Evolutionary conservation across 805 yeast genomes (phyloP).

Genomic region (Cyberlindnera meyerae): DNA sequence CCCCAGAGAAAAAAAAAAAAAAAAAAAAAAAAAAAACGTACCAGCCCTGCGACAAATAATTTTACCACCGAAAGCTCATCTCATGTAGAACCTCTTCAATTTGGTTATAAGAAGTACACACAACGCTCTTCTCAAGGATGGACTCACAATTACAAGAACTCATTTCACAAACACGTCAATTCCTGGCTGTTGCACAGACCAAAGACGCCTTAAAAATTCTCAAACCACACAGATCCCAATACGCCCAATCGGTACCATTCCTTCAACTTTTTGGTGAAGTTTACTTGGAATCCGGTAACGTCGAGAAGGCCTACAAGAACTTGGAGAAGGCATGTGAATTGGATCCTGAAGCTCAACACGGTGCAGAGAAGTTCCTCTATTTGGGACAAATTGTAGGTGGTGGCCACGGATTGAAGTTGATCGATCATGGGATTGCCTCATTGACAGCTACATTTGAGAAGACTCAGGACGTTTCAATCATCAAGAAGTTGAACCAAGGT

Average conservation of each 20-base stretch:
- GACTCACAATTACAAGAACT: not conserved
- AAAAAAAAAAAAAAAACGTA: slow-evolving; percentile 3
- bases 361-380: slow-evolving; percentile 81
- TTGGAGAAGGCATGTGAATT: slow-evolving; percentile 56
- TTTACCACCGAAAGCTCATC: not conserved
- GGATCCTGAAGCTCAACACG: slow-evolving; percentile 61
- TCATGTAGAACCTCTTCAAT: not conserved
- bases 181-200: slow-evolving; percentile 9
- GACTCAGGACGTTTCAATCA: slow-evolving; percentile 30
- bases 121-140: too few relatives aligned
- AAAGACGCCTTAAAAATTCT: slow-evolving; percentile 32
- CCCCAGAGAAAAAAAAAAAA: not conserved
- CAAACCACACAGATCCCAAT: slow-evolving; percentile 29
- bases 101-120: too few relatives aligned
- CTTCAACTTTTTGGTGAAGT: slow-evolving; percentile 69
- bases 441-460: slow-evolving; percentile 38
- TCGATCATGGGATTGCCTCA: slow-evolving; percentile 57
- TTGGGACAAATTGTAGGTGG: slow-evolving; percentile 92
- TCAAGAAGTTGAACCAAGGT: slow-evolving; percentile 67
- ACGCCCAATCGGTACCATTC: slow-evolving; percentile 38
- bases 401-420: slow-evolving; percentile 55
- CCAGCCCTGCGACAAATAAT: not conserved
- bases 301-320: slow-evolving; percentile 69
- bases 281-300: slow-evolving; percentile 71
- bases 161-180: slow-evolving; percentile 13